A percentile compares a stretch with the other conserved stretches of the same genome.
Evolutionary conservation across 208 protist genomes (phyloP).

Genomic region (Leishmania arabica): DNA sequence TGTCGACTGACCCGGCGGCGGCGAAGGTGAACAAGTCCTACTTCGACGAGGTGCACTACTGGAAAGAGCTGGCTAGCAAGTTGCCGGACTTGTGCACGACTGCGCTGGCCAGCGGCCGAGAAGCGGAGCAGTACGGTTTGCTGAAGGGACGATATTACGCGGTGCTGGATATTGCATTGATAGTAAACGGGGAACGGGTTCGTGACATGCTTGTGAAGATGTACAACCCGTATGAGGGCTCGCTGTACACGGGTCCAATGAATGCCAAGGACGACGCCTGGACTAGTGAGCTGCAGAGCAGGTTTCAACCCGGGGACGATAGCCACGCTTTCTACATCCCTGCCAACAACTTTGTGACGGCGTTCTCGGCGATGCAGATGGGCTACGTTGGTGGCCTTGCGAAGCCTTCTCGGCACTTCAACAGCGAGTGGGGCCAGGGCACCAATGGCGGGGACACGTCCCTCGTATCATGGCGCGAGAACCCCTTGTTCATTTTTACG

Average conservation of each 20-base stretch:
- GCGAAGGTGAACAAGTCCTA: slow-evolving; percentile 45
- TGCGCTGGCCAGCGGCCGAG: slow-evolving; percentile 31
- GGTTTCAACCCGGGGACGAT: slow-evolving; percentile 35
- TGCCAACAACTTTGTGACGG: slow-evolving; percentile 27
- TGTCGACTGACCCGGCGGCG: slow-evolving; percentile 37
- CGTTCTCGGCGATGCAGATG: slow-evolving; percentile 46
- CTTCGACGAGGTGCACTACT: slow-evolving; percentile 48
- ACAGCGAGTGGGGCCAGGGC: slow-evolving; percentile 56
- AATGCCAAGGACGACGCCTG: slow-evolving; percentile 45
- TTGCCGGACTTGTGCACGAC: slow-evolving; percentile 32
- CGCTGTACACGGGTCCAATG: slow-evolving; percentile 47
- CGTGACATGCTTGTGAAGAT: slow-evolving; percentile 43
- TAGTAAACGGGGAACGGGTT: slow-evolving; percentile 22
- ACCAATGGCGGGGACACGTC: slow-evolving; percentile 61
- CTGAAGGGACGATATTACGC: slow-evolving; percentile 51
- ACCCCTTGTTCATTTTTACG: slow-evolving; percentile 52
- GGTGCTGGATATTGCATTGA: slow-evolving; percentile 42
- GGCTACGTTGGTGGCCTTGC: slow-evolving; percentile 37
- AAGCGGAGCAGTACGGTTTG: slow-evolving; percentile 37
- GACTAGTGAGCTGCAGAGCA: slow-evolving; percentile 35
- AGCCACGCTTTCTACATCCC: slow-evolving; percentile 40
- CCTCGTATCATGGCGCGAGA: slow-evolving; percentile 55
- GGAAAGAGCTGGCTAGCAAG: slow-evolving; percentile 34
- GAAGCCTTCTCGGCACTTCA: slow-evolving; percentile 49
- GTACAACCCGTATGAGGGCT: slow-evolving; percentile 56